Conservation (phyloP, 805 yeast genomes). For the Metschnikowia orientalis region DNA sequence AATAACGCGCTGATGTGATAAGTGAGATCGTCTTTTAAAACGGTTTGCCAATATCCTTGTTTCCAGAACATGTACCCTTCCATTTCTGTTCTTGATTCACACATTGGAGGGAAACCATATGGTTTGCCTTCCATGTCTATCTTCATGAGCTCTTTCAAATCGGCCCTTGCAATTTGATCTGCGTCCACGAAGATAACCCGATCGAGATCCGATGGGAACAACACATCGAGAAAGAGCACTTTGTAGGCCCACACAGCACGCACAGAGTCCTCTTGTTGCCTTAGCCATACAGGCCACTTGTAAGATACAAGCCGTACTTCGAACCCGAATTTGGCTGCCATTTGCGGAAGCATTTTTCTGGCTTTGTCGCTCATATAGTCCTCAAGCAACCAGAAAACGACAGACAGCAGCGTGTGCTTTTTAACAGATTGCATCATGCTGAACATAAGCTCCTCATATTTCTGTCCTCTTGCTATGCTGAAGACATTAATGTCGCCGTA, state of each 20-base stretch:
- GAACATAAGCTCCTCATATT: conserved; percentile 67
- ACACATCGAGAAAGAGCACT: conserved; percentile 76
- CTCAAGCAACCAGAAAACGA: conserved; percentile 84
- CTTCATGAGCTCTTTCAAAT: conserved; percentile 62
- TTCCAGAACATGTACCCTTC: conserved; percentile 91
- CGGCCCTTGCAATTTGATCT: conserved; percentile 76
- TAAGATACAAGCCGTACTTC: conserved; percentile 75
- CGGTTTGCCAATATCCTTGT: conserved; percentile 80
- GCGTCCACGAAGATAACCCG: conserved; percentile 84
- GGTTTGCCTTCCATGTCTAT: conserved; percentile 75
- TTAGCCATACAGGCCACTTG: conserved; percentile 91
- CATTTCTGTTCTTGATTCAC: conserved; percentile 73
- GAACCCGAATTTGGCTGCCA: conserved; percentile 58
- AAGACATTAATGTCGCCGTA: conserved; percentile 63
- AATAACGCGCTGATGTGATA: conserved; percentile 84
- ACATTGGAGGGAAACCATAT: conserved; percentile 85
- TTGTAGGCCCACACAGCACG: conserved; percentile 87
- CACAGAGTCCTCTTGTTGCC: conserved; percentile 72
- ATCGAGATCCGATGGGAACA: conserved; percentile 74
- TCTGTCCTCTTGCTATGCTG: conserved; percentile 77
- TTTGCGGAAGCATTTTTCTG: conserved; percentile 50
- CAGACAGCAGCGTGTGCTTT: conserved; percentile 50
- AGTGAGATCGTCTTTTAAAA: conserved; percentile 52
- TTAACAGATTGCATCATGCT: conserved; percentile 81
- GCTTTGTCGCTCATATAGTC: conserved; percentile 73